A percentile compares a stretch with the other conserved stretches of the same genome.
Conservation (phyloP, 768 basidiomycete genomes). For the Termitomyces sp. region DNA sequence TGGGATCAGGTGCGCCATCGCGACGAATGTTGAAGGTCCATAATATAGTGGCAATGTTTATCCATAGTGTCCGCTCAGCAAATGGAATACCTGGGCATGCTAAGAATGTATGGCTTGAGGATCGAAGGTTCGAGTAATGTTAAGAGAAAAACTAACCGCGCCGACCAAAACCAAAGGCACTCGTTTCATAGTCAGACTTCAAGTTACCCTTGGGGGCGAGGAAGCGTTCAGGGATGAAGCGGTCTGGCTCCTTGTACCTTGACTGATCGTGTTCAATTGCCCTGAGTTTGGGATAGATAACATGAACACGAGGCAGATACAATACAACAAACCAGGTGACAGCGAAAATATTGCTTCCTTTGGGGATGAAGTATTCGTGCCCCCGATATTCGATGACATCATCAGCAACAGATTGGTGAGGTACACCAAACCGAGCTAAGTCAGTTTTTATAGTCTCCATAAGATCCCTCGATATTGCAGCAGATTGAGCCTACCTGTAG, state of each 20-base stretch:
- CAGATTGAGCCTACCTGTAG: background rate
- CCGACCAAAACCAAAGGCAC: background rate
- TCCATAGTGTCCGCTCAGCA: background rate
- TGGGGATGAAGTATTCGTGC: background rate
- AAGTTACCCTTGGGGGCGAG: background rate
- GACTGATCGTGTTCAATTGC: background rate
- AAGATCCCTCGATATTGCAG: no score
- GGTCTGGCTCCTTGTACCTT: background rate
- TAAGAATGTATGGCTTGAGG: background rate
- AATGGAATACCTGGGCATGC: background rate
- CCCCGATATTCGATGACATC: background rate
- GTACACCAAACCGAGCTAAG: background rate
- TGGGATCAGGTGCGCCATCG: background rate
- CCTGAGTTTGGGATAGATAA: no score
- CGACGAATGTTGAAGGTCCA: background rate
- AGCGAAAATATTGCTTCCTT: background rate
- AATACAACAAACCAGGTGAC: background rate
- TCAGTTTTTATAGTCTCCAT: background rate
- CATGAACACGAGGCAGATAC: no score
- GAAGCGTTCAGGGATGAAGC: background rate
- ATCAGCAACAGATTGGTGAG: background rate
- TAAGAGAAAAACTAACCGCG: background rate
- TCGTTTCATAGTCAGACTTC: background rate
- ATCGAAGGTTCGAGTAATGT: background rate
- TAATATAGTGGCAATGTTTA: background rate